These are phyloP conservation scores for Plasmodium cynomolgi DNA, from an alignment of 169 alveolate genomes.

Conservation along the genomic window DNA sequence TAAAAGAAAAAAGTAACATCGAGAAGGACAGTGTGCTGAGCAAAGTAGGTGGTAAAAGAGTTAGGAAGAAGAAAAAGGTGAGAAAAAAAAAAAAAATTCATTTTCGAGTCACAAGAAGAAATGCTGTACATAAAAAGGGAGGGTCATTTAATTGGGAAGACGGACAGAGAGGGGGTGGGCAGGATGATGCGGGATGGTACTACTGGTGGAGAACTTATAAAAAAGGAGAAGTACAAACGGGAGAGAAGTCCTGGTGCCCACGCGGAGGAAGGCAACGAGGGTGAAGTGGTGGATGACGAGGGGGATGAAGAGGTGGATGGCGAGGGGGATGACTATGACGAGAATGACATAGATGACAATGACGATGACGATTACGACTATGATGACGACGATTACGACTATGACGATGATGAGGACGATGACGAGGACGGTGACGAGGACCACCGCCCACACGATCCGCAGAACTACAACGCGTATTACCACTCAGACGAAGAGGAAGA, in stretches of 20 bases:
- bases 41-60: slow-evolving; percentile 1
- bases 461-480: neutral
- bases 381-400: neutral
- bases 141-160: neutral
- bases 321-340: neutral
- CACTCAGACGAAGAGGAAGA: neutral
- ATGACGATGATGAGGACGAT: neutral
- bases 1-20: slow-evolving; percentile 56
- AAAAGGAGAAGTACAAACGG: neutral
- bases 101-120: slow-evolving; percentile 65
- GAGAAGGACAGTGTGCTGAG: slow-evolving; percentile 12
- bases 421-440: neutral
- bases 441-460: neutral
- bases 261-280: neutral
- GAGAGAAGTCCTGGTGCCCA: neutral
- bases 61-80: slow-evolving; percentile 9
- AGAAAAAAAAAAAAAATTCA: slow-evolving; percentile 20
- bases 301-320: neutral
- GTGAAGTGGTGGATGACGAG: neutral
- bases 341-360: neutral
- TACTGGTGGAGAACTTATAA: neutral
- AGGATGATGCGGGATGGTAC: neutral
- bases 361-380: neutral
- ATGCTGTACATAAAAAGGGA: slow-evolving; percentile 52
- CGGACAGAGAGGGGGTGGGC: neutral